Base-by-base conservation (phyloP, 1,284 basidiomycete species). In the Malassezia japonica region DNA sequence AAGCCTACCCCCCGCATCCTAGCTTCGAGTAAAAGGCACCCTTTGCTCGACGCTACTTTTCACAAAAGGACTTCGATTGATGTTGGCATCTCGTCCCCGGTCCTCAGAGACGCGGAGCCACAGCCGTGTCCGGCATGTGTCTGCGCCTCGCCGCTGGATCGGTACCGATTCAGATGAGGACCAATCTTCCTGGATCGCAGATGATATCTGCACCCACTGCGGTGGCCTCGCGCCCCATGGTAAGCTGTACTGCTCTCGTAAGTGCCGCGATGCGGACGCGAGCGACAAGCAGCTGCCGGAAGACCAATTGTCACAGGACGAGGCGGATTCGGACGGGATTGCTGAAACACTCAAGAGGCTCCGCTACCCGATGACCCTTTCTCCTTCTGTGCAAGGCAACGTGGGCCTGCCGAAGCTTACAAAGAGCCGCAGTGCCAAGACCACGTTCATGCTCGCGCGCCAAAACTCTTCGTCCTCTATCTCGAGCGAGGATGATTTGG, bases 121-220 rank as follows among this genome's bases (percentile, higher is more conserved):
- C 15, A 42, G 31, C 13, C 28, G 28, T 10, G 15, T 27, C 8
- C 40, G 40, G 16, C 27, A 15, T 16, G 27, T 42, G 13, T 28
- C 28, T 8, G 13, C 24, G 10, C 13, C 12, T 23, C 8, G 7
- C 16, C 18, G 23, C 31, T 13, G 42, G 29, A 16, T 6, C 16
- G 21, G 10, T 10, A 10, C 31, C 6, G 42, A 44, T 10, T 44
- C 35, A 10, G 41, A 39, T 12, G 45, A 47, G 12, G 45, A 53
- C 8, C 45, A 47, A 9, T 47, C 46, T 18, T 48, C 51, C 4
- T 54, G 51, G 51, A 54, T 54, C 39, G 51, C 51, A 4, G 51
- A 54, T 28, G 51, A 54, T 28, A 48, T 54, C 16, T 54, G 51
- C 32, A 44, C 46, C 12, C 46, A 32, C 12, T 54, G 51, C 23